phyloP scores from a whole-genome alignment of 129 eudicot species.

The Flaveria robusta region DNA sequence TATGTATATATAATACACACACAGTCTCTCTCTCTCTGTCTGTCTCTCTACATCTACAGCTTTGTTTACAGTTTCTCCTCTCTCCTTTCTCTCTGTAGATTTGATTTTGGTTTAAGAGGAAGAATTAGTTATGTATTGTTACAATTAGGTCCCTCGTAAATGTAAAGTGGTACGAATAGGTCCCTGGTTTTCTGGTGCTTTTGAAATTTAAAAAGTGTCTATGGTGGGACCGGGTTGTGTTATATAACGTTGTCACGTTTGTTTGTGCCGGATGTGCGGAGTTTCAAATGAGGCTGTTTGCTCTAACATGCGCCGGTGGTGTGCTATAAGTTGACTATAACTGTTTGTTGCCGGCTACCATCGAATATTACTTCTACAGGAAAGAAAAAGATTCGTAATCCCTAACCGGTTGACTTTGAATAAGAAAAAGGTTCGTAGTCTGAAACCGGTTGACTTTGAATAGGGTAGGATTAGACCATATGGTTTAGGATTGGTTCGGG shows the following conservation, averaged over 20 bases:
- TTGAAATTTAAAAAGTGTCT: constrained; percentile 36
- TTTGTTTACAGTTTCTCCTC: constrained; percentile 10
- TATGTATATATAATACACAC: background rate
- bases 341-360: constrained; percentile 23
- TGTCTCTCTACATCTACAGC: constrained; percentile 31
- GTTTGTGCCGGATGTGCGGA: constrained; percentile 30
- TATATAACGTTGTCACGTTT: constrained; percentile 39
- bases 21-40: constrained; percentile 44
- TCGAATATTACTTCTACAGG: too few species aligned
- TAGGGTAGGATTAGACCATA: too few species aligned
- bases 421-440: too few species aligned
- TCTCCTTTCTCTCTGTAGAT: constrained; percentile 40
- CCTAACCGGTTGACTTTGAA: too few species aligned
- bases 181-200: constrained; percentile 28
- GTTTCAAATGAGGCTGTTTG: constrained; percentile 18
- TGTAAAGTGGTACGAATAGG: background rate
- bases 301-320: constrained; percentile 30
- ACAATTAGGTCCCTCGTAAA: constrained; percentile 30
- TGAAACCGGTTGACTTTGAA: too few species aligned
- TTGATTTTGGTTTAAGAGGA: constrained; percentile 32
- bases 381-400: too few species aligned
- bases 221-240: constrained; percentile 43
- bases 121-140: constrained; percentile 26
- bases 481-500: too few species aligned
- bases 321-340: constrained; percentile 11